Evolutionary conservation across 31 red algal species (phyloP), one percentile per base, ranked within the genome.

Genomic region (Endocladia muricata): DNA sequence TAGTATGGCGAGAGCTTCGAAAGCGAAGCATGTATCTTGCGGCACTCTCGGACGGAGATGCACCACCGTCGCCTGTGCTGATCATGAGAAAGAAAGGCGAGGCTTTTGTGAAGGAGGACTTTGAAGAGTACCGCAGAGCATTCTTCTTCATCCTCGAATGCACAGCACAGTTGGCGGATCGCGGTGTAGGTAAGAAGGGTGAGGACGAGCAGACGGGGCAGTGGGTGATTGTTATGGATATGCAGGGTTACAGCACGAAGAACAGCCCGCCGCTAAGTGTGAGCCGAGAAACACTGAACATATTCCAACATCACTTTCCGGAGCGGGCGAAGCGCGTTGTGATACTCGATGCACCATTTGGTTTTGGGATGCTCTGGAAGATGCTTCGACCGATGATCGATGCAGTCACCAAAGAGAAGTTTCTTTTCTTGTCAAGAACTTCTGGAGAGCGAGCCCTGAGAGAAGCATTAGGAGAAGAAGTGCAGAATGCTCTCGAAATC

Each of bases 181-280:
- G 37, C 19, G 25, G 41, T 39, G 32, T 80, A 9, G 61, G 15
- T 23, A 4, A 21, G 8, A 4, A 41, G 37, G 76, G 68, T 54
- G 58, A 41, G 1, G 34, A 56, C 2, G 13, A 48, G 58, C 29
- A 35, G 29, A 60, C 66, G 39, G 76, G 76, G 11, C 76, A 80
- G 41, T 80, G 76, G 76, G 76, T 80, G 0, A 48, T 80, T 25
- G 76, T 80, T 4, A 80, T 80, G 76, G 76, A 80, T 69, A 80
- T 80, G 76, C 19, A 34, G 9, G 76, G 76, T 29, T 80, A 80
- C 26, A 80, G 61, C 47, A 68, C 76, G 11, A 80, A 80, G 42
- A 80, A 80, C 52, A 80, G 76, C 39, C 76, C 76, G 7, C 76
- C 76, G 0, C 41, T 80, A 3, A 68, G 43, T 68, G 76, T 80